Base-by-base conservation (phyloP, 2,329 filamentous ascomycete species). In the Fusarium nanum region DNA sequence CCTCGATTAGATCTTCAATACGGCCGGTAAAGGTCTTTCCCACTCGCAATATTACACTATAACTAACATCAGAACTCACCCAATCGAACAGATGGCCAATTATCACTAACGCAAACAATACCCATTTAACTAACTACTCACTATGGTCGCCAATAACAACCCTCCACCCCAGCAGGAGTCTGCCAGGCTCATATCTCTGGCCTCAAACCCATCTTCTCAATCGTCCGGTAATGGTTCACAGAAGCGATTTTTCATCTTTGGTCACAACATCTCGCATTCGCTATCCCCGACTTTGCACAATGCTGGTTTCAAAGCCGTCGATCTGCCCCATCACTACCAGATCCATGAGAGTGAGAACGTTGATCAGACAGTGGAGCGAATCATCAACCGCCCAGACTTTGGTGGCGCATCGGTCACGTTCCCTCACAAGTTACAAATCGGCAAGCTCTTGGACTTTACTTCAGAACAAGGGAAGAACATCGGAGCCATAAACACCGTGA, bases 341-440 rank as follows among this genome's bases (percentile, higher is more conserved):
- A 64, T 64, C 4, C 59, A 64, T 1, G 59, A 64, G 4, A 64
- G 59, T 13, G 37, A 57, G 2, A 64, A 57, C 6, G 60, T 64
- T 5, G 59, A 64, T 13, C 34, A 40, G 7, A 48, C 60, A 12
- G 59, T 64, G 0, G 20, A 64, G 18, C 4, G 2, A 13, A 49
- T 64, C 5, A 32, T 64, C 2, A 14, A 23, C 0, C 49, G 49
- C 4, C 14, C 49, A 1, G 30, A 64, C 9, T 64, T 64, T 32
- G 59, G 60, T 0, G 60, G 60, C 4, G 59, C 60, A 0, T 64
- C 60, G 0, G 60, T 64, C 6, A 64, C 60, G 0, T 64, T 64
- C 16, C 60, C 60, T 7, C 60, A 64, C 42, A 64, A 64, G 6
- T 12, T 64, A 10, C 49, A 64, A 40, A 64, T 64, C 3, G 49